phyloP scores from a whole-genome alignment of 2,329 filamentous ascomycete genomes.

The Botrytis hyacinthi region DNA sequence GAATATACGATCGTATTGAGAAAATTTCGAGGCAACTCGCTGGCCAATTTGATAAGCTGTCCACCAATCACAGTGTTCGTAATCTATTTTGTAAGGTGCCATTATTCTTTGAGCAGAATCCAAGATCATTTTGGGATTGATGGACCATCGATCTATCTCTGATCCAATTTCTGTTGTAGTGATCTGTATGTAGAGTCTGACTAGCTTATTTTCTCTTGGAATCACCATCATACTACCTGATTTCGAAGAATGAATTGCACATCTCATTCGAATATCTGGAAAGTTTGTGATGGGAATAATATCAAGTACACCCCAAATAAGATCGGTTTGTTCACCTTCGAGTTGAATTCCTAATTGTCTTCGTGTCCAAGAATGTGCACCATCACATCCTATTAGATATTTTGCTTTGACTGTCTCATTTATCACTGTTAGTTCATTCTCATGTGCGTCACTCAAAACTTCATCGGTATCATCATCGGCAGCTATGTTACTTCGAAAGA shows the following conservation, averaged over 20 bases:
- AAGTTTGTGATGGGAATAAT: slow-evolving; percentile 43
- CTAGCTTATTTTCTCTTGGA: slow-evolving; percentile 54
- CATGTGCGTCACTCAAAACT: slow-evolving; percentile 39
- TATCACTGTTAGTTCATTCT: slow-evolving; percentile 44
- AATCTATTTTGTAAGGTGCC: slow-evolving; percentile 63
- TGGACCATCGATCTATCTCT: slow-evolving; percentile 55
- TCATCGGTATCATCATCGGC: slow-evolving; percentile 56
- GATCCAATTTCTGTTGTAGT: slow-evolving; percentile 23
- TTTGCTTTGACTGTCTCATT: slow-evolving; percentile 57
- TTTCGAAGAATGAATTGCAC: slow-evolving; percentile 51
- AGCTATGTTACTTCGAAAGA: slow-evolving; percentile 59
- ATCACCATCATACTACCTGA: slow-evolving; percentile 60
- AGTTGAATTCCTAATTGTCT: slow-evolving; percentile 53
- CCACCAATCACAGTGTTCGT: slow-evolving; percentile 64
- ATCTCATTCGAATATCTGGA: slow-evolving; percentile 60
- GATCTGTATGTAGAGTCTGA: slow-evolving; percentile 52
- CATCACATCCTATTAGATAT: slow-evolving; percentile 63
- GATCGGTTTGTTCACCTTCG: slow-evolving; percentile 57
- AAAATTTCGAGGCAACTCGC: slow-evolving; percentile 54
- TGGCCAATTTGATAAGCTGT: slow-evolving; percentile 58
- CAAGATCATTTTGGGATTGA: slow-evolving; percentile 63
- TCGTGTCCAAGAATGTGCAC: slow-evolving; percentile 53
- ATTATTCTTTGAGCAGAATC: slow-evolving; percentile 63
- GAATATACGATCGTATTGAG: slow-evolving; percentile 50
- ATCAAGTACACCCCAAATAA: slow-evolving; percentile 58